These are phyloP conservation scores for Fusarium sp. DNA, from an alignment of 2,329 filamentous ascomycete species.

Conservation along the genomic window DNA sequence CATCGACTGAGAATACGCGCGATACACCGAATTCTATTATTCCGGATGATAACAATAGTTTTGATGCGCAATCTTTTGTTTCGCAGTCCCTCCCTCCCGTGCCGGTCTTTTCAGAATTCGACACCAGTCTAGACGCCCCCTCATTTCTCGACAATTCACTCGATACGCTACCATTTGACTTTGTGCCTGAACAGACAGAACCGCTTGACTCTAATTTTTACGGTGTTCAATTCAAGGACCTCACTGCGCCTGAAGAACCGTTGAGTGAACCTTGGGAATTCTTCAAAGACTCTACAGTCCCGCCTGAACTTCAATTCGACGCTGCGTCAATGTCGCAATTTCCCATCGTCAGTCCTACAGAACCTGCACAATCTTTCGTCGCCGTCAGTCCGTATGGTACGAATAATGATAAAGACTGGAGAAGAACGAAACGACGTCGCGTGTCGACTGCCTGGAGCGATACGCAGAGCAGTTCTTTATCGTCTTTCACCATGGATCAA, in stretches of 20 bases:
- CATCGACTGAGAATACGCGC: not conserved
- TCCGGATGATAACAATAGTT: not conserved
- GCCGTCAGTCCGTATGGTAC: not conserved
- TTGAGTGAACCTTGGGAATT: not conserved
- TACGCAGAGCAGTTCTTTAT: conserved; percentile 16
- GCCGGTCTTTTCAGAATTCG: not conserved
- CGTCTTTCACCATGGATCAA: conserved; percentile 25
- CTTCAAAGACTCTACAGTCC: not conserved
- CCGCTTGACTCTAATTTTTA: not conserved
- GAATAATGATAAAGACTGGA: not conserved
- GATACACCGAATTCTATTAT: not conserved
- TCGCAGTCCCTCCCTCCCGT: conserved; percentile 5
- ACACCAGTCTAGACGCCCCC: not conserved
- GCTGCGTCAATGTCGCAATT: not conserved
- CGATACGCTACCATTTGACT: not conserved
- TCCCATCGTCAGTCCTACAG: not conserved
- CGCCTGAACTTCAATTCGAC: not conserved
- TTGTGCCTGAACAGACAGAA: not conserved
- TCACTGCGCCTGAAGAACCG: not conserved
- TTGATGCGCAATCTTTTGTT: not conserved
- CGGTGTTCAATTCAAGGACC: not conserved
- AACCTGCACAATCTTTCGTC: not conserved
- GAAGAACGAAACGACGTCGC: conserved; percentile 8
- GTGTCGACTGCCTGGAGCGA: conserved; percentile 8
- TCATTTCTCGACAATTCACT: not conserved